Base-by-base conservation (phyloP, 208 protist species). In the Trypanosoma mega region DNA sequence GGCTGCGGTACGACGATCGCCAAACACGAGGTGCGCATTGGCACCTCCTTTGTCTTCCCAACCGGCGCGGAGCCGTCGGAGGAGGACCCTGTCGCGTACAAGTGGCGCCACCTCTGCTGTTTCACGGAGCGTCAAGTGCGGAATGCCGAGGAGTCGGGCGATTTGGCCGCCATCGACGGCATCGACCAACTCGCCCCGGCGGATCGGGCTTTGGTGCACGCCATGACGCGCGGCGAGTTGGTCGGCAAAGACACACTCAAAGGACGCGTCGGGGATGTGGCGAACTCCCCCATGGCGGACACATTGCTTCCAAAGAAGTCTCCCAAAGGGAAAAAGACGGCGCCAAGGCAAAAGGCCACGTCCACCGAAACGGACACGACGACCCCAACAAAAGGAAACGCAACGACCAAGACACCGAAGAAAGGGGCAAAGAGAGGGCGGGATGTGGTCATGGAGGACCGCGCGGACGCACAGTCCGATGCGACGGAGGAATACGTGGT, bases 101-200 rank as follows among this genome's bases (percentile, higher is more conserved):
- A 88, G 62, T 93, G 83, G 81, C 71, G 87, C 3, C 87, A 93
- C 56, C 70, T 93, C 34, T 93, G 87, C 71, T 93, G 87, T 72
- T 90, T 93, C 53, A 90, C 83, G 20, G 76, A 85, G 27, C 74
- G 78, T 41, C 82, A 93, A 64, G 50, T 90, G 23, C 66, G 69
- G 43, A 90, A 90, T 50, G 82, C 86, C n/a, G 58, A 52, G 20
- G 71, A 49, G 2, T 69, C 54, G 2, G 81, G 81, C 26, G 81
- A 80, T 48, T 30, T 93, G 1, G 73, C 89, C 59, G 62, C 48
- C 27, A 87, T 93, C 56, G 52, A 88, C 9, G 83, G 83, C 48
- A 74, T 81, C 54, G 65, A 76, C n/a, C 70, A 78, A 43, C 67
- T 93, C 7, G 80, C 87, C 3, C 70, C 73, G 3, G 41, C 48